phyloP scores from a whole-genome alignment of 371 early-diverging fungal species.

The Vittaforma corneae region DNA sequence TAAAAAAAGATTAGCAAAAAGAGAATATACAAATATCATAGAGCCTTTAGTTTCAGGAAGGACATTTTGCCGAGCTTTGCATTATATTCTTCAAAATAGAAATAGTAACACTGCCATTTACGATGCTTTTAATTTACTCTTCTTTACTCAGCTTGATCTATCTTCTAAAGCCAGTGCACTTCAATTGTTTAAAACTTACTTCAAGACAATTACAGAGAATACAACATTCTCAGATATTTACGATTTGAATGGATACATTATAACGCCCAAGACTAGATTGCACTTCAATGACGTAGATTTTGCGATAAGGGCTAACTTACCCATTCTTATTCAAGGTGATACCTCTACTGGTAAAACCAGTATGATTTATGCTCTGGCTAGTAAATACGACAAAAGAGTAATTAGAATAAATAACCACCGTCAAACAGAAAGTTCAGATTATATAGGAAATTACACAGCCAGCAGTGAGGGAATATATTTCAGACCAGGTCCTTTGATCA shows the following conservation, averaged over 20 bases:
- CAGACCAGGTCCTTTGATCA: slow-evolving; percentile 84
- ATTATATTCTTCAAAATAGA: slow-evolving; percentile 62
- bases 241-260: slow-evolving; percentile 62
- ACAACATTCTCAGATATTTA: too few species aligned
- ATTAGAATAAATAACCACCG: slow-evolving; percentile 99
- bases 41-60: slow-evolving; percentile 81
- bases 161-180: slow-evolving; percentile 15
- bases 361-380: slow-evolving; percentile 91
- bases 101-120: slow-evolving; percentile 69
- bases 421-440: slow-evolving; percentile 95
- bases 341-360: slow-evolving; percentile 98
- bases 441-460: slow-evolving; percentile 72
- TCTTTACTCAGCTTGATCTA: slow-evolving; percentile 64
- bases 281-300: slow-evolving; percentile 76
- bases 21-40: slow-evolving; percentile 71
- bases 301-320: slow-evolving; percentile 76
- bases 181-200: slow-evolving; percentile 49
- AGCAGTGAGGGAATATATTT: slow-evolving; percentile 61
- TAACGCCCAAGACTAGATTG: slow-evolving; percentile 71
- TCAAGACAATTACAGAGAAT: slow-evolving; percentile 43
- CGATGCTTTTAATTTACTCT: slow-evolving; percentile 84
- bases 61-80: slow-evolving; percentile 75
- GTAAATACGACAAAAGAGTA: slow-evolving; percentile 74
- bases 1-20: slow-evolving; percentile 64
- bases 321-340: slow-evolving; percentile 96